A percentile compares a stretch with the other conserved stretches of the same genome.
phyloP scores from a whole-genome alignment of 1,139 yeast genomes.

The Blastobotrys petasosporus region DNA sequence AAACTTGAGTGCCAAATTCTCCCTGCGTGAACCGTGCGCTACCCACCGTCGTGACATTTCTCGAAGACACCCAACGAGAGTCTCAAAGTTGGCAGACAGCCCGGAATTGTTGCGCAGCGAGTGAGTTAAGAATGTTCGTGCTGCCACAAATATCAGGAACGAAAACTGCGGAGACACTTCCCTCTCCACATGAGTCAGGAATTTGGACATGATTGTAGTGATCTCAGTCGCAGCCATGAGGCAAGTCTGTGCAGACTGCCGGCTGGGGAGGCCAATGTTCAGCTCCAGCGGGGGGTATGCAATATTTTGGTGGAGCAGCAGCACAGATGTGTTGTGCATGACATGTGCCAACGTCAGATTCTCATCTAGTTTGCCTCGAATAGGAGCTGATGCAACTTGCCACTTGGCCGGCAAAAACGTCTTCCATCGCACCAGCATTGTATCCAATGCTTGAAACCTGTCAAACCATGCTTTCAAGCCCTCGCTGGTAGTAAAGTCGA shows the following conservation, averaged over 20 bases:
- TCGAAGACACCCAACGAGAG: conserved; percentile 16
- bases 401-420: conserved; percentile 10
- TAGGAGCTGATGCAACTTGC: conserved; percentile 10
- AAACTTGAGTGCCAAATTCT: conserved; percentile 13
- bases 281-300: conserved; percentile 18
- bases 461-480: conserved; percentile 16
- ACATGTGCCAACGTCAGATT: conserved; percentile 26
- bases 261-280: conserved; percentile 12
- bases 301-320: conserved; percentile 24
- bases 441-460: conserved; percentile 18
- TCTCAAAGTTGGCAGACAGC: conserved; percentile 17
- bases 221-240: conserved; percentile 21
- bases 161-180: conserved; percentile 21
- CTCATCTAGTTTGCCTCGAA: conserved; percentile 16
- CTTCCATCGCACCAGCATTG: conserved; percentile 23
- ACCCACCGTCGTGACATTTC: conserved; percentile 22
- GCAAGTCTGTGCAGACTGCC: conserved; percentile 16
- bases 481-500: conserved; percentile 11
- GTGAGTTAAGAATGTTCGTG: conserved; percentile 21
- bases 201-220: conserved; percentile 18
- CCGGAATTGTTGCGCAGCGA: conserved; percentile 8
- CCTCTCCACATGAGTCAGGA: conserved; percentile 14
- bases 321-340: conserved; percentile 24
- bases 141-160: conserved; percentile 22
- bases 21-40: conserved; percentile 8